phyloP scores from a whole-genome alignment of 495 filamentous ascomycete species.

The Xanthoparmelia taractica region DNA sequence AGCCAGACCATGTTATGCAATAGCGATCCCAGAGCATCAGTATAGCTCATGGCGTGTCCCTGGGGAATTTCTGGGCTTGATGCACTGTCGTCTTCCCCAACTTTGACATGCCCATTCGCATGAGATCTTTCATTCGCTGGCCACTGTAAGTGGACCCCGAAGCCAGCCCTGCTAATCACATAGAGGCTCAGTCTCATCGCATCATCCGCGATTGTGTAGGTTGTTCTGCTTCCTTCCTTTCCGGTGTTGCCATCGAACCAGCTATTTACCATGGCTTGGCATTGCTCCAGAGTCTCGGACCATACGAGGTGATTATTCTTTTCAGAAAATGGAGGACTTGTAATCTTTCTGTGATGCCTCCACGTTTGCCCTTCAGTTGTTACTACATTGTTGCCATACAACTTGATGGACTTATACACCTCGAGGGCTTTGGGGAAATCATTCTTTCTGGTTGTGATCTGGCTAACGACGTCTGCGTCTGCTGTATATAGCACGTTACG shows the following conservation, averaged over 20 bases:
- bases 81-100: background rate
- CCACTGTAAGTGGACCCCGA: slow-evolving; percentile 54
- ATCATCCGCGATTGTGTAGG: slow-evolving; percentile 27
- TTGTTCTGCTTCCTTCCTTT: slow-evolving; percentile 33
- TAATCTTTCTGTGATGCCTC: slow-evolving; percentile 61
- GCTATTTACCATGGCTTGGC: slow-evolving; percentile 9
- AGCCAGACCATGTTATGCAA: slow-evolving; percentile 49
- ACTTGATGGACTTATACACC: slow-evolving; percentile 47
- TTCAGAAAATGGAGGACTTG: slow-evolving; percentile 60
- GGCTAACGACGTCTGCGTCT: slow-evolving; percentile 50
- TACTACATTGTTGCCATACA: slow-evolving; percentile 59
- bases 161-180: slow-evolving; percentile 61
- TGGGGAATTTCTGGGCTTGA: background rate
- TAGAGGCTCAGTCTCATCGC: slow-evolving; percentile 56
- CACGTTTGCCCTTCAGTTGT: slow-evolving; percentile 54
- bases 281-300: slow-evolving; percentile 42
- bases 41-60: slow-evolving; percentile 54
- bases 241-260: slow-evolving; percentile 8
- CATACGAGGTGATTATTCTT: slow-evolving; percentile 61
- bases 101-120: background rate
- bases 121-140: slow-evolving; percentile 24
- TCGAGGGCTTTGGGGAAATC: slow-evolving; percentile 64
- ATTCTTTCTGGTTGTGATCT: slow-evolving; percentile 51
- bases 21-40: slow-evolving; percentile 42
- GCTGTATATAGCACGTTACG: slow-evolving; percentile 42